Base-by-base conservation (phyloP, 805 yeast species). In the Citeromyces matritensis region DNA sequence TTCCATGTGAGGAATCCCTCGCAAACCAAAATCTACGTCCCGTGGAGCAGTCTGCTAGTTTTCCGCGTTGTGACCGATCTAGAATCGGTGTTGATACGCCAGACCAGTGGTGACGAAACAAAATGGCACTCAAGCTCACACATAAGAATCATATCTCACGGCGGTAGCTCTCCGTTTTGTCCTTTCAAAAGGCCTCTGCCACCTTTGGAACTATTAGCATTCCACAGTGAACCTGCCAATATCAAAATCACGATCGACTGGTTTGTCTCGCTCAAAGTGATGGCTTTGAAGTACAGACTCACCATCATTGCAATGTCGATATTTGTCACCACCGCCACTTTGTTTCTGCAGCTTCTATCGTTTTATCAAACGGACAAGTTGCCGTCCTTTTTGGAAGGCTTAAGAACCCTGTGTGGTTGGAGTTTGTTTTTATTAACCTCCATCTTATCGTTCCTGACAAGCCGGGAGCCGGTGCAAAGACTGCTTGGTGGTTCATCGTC, bases 221-320 rank as follows among this genome's bases (percentile, higher is more conserved):
- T 73, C 2, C 71, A 75, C 66, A 55, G 59, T 15, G 63, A 60
- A 33, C 51, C 64, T 12, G 38, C 48, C 15, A 33, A 48, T 15
- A 46, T 55, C 3, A 55, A 45, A 27, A 43, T 68, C 24, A 45
- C 58, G 6, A 55, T 81, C 10, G 78, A 80, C 48, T 50, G 71
- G 46, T 41, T 66, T 29, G 59, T 64, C 21, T 76, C 88, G 25
- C 51, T 86, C 36, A 77, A 74, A 35, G 60, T 79, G 39, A 52
- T 86, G 30, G 76, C 81, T 4, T 58, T 85, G 41, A 61, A 94
- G 34, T 88, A 80, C 50, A 63, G 98, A 43, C 62, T 88, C 9
- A 71, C 81, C 2, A 56, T 79, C 26, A 76, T 81, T 4, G 64
- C 85, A 2, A 63, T 80, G 33, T 85, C 94, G 3, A 58, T 77